These are phyloP conservation scores for Globisporangium recalcitrans DNA, from an alignment of 352 stramenopile species.

Conservation along the genomic window DNA sequence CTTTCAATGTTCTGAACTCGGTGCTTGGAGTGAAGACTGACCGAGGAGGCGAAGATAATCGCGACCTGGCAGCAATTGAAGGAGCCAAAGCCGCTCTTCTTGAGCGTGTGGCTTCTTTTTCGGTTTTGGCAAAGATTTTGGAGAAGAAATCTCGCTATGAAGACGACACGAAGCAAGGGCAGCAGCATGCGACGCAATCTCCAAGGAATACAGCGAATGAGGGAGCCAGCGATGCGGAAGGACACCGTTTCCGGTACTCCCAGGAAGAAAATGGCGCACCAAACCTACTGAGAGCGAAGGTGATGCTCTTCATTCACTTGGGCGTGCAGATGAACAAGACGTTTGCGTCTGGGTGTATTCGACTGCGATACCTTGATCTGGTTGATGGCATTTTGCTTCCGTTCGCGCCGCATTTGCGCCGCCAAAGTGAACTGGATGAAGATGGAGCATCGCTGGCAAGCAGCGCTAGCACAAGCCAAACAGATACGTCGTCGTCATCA, in stretches of 20 bases:
- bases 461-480: conserved; percentile 5
- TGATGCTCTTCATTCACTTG: conserved; percentile 59
- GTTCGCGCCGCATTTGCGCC: conserved; percentile 22
- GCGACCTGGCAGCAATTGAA: conserved; percentile 26
- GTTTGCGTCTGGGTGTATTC: conserved; percentile 41
- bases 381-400: conserved; percentile 29
- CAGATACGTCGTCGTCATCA: neutral
- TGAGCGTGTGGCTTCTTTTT: conserved; percentile 30
- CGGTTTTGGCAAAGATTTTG: conserved; percentile 27
- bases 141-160: conserved; percentile 16
- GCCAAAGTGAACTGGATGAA: neutral
- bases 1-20: conserved; percentile 60
- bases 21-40: conserved; percentile 49
- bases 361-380: conserved; percentile 23
- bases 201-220: neutral
- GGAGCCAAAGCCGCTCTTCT: conserved; percentile 30
- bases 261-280: conserved; percentile 14
- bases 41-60: conserved; percentile 14
- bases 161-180: conserved; percentile 9
- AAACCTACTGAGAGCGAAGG: conserved; percentile 53
- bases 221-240: neutral
- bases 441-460: neutral
- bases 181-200: neutral
- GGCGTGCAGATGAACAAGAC: conserved; percentile 38
- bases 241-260: conserved; percentile 15